Base-by-base conservation (phyloP, 768 basidiomycete species). In the Serendipita sp. region DNA sequence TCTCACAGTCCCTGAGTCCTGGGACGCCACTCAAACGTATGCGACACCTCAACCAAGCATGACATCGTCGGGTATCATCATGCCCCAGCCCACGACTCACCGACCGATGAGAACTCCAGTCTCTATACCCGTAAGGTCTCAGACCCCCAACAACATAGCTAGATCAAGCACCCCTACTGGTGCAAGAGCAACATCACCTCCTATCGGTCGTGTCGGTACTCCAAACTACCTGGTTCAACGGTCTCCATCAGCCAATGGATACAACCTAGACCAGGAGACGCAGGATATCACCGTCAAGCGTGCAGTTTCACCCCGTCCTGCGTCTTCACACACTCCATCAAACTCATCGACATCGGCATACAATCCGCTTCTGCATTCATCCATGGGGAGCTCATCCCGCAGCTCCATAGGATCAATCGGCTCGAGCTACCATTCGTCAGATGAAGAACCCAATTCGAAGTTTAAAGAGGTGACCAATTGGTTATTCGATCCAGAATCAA, bases 401-500 rank as follows among this genome's bases (percentile, higher is more conserved):
- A 87, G 88, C 13, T 91, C 90, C 3, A 74, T 91, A 23, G 87
- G 85, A 66, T 90, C 89, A 8, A 80, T 78, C 41, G 88, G 90
- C 15, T 92, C 90, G 2, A 91, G 90, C 73, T 91, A 88, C 72
- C 89, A 91, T 71, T 89, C 89, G 3, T 84, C 80, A 80, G 86
- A 89, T 64, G 83, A 75, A 23, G 83, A 74, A 56, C 76, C 75
- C 68, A 80, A 80, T 65, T 83, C 85, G 67, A 77, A 77, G 51
- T 44, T 64, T n/a, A 32, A 38, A n/a, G 56, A 60, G 4, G 56
- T 63, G n/a, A n/a, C 63, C 11, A 36, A 60, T 35, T 60, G 56
- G 56, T n/a, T 60, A 38, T 60, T 60, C 34, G 56, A 60, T 38
- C 56, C 56, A 32, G 56, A 60, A 30, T 60, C 56, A 18, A 45